A percentile compares a stretch with the other conserved stretches of the same genome.
These are phyloP conservation scores for Lactifluus volemus DNA, from an alignment of 768 basidiomycete genomes.

Conservation along the genomic window DNA sequence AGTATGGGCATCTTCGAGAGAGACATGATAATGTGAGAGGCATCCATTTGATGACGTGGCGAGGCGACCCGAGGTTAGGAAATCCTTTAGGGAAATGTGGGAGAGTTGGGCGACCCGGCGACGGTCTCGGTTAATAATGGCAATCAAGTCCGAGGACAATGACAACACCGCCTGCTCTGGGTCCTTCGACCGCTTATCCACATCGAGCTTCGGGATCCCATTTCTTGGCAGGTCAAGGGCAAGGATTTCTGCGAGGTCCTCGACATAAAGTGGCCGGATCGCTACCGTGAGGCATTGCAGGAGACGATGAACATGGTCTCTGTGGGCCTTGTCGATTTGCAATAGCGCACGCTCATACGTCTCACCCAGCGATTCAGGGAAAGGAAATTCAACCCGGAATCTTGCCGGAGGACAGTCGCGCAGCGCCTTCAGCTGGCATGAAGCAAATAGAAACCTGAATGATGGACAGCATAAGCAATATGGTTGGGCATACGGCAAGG, in stretches of 20 bases:
- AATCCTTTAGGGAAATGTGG: not conserved
- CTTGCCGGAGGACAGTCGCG: not conserved
- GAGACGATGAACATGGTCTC: not conserved
- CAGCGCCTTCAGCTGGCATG: not conserved
- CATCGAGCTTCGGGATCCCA: not conserved
- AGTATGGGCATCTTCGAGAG: not conserved
- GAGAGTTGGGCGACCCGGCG: not conserved
- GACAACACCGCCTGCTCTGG: not conserved
- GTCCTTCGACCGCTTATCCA: not conserved
- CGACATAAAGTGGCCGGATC: not conserved
- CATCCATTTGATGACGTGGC: not conserved
- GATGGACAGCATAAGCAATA: not conserved
- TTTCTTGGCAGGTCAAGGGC: not conserved
- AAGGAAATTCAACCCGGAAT: not conserved
- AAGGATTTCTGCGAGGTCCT: not conserved
- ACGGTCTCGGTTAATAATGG: not conserved
- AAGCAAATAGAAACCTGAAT: slow-evolving; percentile 2
- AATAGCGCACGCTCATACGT: slow-evolving; percentile 2
- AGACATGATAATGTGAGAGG: not conserved
- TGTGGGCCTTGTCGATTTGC: not conserved
- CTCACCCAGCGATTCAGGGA: not conserved
- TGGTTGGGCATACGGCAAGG: not conserved
- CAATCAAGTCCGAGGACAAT: not conserved
- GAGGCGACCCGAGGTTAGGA: not conserved
- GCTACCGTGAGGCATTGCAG: slow-evolving; percentile 1